These are phyloP conservation scores for Aspergillus egyptiacus DNA, from an alignment of 495 filamentous ascomycete species.

Conservation along the genomic window DNA sequence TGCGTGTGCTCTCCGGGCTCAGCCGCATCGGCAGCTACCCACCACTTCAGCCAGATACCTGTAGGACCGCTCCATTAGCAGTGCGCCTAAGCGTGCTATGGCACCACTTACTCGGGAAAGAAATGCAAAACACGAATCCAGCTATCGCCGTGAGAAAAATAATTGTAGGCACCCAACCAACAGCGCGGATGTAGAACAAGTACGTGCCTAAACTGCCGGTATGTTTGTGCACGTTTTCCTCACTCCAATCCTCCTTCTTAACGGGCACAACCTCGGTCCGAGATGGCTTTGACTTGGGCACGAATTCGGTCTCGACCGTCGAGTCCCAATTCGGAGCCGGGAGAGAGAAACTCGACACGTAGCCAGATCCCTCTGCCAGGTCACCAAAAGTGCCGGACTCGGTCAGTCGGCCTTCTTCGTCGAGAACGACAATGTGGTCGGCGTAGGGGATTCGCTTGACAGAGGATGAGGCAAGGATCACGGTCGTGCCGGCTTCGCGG, in stretches of 20 bases:
- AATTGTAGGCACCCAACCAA: background rate
- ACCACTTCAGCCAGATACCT: constrained; percentile 8
- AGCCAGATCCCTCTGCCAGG: background rate
- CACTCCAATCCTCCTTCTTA: constrained; percentile 3
- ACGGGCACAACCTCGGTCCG: background rate
- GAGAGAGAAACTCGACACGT: constrained; percentile 2
- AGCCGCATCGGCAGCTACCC: background rate
- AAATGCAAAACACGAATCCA: constrained; percentile 2
- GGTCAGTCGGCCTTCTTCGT: background rate
- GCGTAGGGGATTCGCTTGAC: constrained; percentile 1
- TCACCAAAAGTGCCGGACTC: background rate
- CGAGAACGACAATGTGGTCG: constrained; percentile 1
- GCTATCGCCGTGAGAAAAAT: background rate
- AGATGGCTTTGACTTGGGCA: background rate
- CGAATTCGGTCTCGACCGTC: background rate
- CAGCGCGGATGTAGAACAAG: background rate
- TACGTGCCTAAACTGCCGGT: background rate
- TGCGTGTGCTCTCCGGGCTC: background rate
- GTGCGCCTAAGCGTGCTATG: background rate
- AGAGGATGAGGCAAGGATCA: constrained; percentile 13
- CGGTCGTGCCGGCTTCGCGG: constrained; percentile 27
- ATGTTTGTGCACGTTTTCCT: background rate
- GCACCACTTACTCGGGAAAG: background rate
- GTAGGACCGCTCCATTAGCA: background rate
- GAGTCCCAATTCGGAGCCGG: constrained; percentile 2